phyloP scores from a whole-genome alignment of 2,329 filamentous ascomycete species.

The Biscogniauxia mediterranea region DNA sequence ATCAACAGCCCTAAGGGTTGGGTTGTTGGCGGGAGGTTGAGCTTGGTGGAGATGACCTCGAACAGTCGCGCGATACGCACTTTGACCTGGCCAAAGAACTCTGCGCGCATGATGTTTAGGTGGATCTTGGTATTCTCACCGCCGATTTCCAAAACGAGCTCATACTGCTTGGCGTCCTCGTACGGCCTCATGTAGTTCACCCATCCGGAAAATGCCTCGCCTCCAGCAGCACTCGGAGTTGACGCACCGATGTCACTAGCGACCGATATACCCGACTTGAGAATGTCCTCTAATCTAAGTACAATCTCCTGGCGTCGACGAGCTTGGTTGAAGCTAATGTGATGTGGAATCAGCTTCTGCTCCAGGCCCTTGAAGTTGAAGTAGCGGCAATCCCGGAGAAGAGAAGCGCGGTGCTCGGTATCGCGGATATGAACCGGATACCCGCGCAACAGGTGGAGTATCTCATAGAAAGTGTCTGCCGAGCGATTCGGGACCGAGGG shows the following conservation, averaged over 20 bases:
- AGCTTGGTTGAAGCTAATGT: constrained; percentile 71
- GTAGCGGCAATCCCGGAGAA: constrained; percentile 85
- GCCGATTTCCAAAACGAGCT: constrained; percentile 79
- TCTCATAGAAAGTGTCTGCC: constrained; percentile 79
- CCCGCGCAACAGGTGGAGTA: constrained; percentile 78
- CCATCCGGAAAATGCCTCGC: constrained; percentile 44
- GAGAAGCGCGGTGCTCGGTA: constrained; percentile 71
- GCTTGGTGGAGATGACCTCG: constrained; percentile 77
- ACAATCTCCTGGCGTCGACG: constrained; percentile 71
- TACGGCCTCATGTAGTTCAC: constrained; percentile 83
- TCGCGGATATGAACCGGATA: constrained; percentile 77
- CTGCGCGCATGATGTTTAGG: constrained; percentile 51
- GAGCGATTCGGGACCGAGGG: constrained; percentile 78
- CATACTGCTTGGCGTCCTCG: constrained; percentile 70
- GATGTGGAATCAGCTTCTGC: constrained; percentile 77
- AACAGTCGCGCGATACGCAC: constrained; percentile 70
- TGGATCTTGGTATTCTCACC: constrained; percentile 54
- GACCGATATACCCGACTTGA: constrained; percentile 78
- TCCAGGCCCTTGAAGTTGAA: constrained; percentile 91
- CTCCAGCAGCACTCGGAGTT: constrained; percentile 21
- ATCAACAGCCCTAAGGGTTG: constrained; percentile 66
- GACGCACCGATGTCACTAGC: constrained; percentile 42
- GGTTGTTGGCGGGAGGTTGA: constrained; percentile 62
- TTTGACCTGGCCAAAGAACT: constrained; percentile 72
- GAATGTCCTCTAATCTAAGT: constrained; percentile 80